A percentile compares a stretch with the other conserved stretches of the same genome.
Evolutionary conservation across 192 early-diverging fungal species (phyloP).

Genomic region (Dissophora ornata): DNA sequence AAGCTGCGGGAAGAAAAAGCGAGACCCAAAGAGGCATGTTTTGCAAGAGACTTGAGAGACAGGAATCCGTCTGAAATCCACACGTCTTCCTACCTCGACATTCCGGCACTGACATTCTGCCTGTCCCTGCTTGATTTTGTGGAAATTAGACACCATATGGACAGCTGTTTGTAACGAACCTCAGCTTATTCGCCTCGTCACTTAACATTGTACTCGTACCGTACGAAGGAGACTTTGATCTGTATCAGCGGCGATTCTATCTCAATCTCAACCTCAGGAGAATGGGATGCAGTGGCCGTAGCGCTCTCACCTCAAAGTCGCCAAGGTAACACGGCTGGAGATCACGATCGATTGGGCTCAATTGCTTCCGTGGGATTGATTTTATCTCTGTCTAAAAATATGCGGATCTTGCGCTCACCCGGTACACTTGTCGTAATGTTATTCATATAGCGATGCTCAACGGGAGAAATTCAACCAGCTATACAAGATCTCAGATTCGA

Average conservation of each 20-base stretch:
- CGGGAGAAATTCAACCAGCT: slow-evolving; percentile 65
- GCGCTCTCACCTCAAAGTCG: slow-evolving; percentile 59
- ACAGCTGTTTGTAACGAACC: slow-evolving; percentile 60
- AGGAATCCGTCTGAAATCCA: too few species aligned
- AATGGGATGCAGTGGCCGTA: slow-evolving; percentile 63
- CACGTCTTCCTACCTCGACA: too few species aligned
- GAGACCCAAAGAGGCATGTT: slow-evolving; percentile 34
- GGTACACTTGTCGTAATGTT: too few species aligned
- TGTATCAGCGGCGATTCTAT: slow-evolving; percentile 56
- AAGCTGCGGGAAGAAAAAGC: slow-evolving; percentile 28
- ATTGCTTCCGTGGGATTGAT: too few species aligned
- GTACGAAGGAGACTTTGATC: slow-evolving; percentile 59
- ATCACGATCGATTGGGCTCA: too few species aligned
- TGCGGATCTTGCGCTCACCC: too few species aligned
- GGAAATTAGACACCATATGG: slow-evolving; percentile 63
- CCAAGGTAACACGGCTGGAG: slow-evolving; percentile 62
- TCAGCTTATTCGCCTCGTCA: slow-evolving; percentile 57
- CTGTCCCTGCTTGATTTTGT: too few species aligned
- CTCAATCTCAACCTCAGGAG: slow-evolving; percentile 63
- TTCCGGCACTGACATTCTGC: too few species aligned
- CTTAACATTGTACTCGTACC: slow-evolving; percentile 64
- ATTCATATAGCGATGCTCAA: slow-evolving; percentile 55
- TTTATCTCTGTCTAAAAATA: too few species aligned
- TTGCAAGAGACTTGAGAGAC: too few species aligned
- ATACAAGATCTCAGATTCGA: slow-evolving; percentile 59